Evolutionary conservation across 2,329 filamentous ascomycete genomes (phyloP), one percentile per base, ranked within the genome.

Genomic region (Neofusicoccum sp.): DNA sequence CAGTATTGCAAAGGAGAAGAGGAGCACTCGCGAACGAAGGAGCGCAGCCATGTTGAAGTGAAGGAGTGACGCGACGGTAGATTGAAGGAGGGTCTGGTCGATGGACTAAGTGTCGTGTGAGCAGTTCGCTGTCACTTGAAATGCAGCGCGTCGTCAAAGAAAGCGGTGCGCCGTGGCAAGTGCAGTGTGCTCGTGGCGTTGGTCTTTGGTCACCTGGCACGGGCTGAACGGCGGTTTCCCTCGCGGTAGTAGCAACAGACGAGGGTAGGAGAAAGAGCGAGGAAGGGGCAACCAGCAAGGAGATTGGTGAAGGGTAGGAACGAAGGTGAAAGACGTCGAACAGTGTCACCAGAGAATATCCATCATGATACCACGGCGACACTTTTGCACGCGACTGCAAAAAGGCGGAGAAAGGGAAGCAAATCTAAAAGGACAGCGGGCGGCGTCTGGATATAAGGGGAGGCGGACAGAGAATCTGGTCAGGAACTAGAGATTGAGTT

Each of bases 401-500:
- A 9, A 20, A 12, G 28, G 16, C 4, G 24, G 45, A 33, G 45
- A 33, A 16, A 16, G 9, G 14, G 8, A 31, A 38, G 5, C 7
- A 56, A 24, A 33, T 31, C 51, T 14, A 5, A 16, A 9, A 14
- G 28, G 28, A 26, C 51, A 6, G 36, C 16, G 38, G 51, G 51
- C 51, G 14, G 8, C 24, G 33, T 43, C n/a, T 43, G 16, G 28
- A 56, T 36, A 56, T 56, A 56, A 56, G 38, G 51, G 11, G 51
- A 56, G 30, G 33, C n/a, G 48, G 11, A 53, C 31, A 53, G 20
- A 48, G 28, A 24, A 33, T 56, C 31, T 33, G 36, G 24, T 16
- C 49, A 9, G 20, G n/a, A 43, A 36, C 16, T 58, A 41, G 40
- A 58, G 53, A 47, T 16, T 38, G 54, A 47, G 54, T 58, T 40